Percentiles rank a stretch among this genome's conserved stretches.
Evolutionary conservation across 2,329 filamentous ascomycete genomes (phyloP).

Genomic region (Trichophyton equinum): DNA sequence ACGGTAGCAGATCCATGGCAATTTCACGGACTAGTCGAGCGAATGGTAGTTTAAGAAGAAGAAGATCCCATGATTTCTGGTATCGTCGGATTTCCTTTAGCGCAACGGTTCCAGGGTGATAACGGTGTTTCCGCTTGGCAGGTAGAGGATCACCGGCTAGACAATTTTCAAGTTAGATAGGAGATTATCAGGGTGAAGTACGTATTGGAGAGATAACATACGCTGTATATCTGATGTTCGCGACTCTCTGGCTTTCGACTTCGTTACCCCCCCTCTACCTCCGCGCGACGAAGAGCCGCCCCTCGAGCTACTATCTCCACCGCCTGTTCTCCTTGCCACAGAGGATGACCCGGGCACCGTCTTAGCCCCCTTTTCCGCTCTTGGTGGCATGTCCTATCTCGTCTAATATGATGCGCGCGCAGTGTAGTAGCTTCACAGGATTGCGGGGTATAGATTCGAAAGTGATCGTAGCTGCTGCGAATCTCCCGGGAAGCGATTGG

Average conservation of each 20-base stretch:
- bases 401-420: not conserved
- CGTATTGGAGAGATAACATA: constrained; percentile 18
- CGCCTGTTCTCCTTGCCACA: constrained; percentile 6
- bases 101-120: constrained; percentile 69
- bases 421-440: not conserved
- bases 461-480: not conserved
- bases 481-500: too few species aligned
- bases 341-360: constrained; percentile 6
- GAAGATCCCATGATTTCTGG: constrained; percentile 77
- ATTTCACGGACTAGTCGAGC: constrained; percentile 40
- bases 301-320: constrained; percentile 3
- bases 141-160: constrained; percentile 63
- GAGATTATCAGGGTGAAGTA: not conserved
- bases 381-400: constrained; percentile 9
- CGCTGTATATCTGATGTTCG: constrained; percentile 27
- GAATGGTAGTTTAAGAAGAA: constrained; percentile 51
- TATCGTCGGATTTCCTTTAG: constrained; percentile 84
- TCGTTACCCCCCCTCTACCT: constrained; percentile 9
- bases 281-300: constrained; percentile 8
- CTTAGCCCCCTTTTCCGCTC: constrained; percentile 8
- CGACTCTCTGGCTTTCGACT: constrained; percentile 9
- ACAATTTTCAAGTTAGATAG: constrained; percentile 6
- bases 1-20: constrained; percentile 45
- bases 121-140: constrained; percentile 47
- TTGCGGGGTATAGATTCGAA: not conserved